A percentile compares a stretch with the other conserved stretches of the same genome.
phyloP scores from a whole-genome alignment of 2,329 filamentous ascomycete species.

The Botrytis galanthina region DNA sequence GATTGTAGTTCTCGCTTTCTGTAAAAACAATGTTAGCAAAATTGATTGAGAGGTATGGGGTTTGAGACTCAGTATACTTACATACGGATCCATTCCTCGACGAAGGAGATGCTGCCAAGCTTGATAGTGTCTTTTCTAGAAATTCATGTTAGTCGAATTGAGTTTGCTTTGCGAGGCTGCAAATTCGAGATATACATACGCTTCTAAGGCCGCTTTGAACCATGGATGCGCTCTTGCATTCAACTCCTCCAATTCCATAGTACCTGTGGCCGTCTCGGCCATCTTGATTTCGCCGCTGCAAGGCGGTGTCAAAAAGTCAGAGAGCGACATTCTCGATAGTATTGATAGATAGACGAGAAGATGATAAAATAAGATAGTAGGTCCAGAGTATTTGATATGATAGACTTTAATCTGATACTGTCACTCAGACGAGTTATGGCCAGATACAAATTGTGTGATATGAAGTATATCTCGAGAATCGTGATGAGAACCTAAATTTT shows the following conservation, averaged over 20 bases:
- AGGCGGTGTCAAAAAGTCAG: not conserved
- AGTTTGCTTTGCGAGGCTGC: not conserved
- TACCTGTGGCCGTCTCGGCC: no score
- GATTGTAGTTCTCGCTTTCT: not conserved
- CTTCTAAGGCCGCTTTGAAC: rapidly evolving
- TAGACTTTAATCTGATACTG: not conserved
- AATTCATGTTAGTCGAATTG: not conserved
- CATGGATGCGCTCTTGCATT: not conserved
- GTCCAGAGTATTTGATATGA: not conserved
- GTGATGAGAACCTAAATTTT: not conserved
- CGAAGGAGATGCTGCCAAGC: rapidly evolving
- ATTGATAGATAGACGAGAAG: not conserved
- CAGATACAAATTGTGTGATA: not conserved
- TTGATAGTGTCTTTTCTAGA: not conserved
- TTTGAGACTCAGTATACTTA: not conserved
- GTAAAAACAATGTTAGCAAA: not conserved
- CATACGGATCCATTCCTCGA: not conserved
- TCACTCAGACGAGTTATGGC: not conserved
- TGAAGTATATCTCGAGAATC: not conserved
- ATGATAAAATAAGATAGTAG: not conserved
- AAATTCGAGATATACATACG: not conserved
- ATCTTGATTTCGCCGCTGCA: no score
- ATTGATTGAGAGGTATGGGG: not conserved
- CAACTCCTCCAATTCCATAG: not conserved
- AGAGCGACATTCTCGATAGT: not conserved